Evolutionary conservation across 495 filamentous ascomycete genomes (phyloP).

Genomic region (Evernia prunastri): DNA sequence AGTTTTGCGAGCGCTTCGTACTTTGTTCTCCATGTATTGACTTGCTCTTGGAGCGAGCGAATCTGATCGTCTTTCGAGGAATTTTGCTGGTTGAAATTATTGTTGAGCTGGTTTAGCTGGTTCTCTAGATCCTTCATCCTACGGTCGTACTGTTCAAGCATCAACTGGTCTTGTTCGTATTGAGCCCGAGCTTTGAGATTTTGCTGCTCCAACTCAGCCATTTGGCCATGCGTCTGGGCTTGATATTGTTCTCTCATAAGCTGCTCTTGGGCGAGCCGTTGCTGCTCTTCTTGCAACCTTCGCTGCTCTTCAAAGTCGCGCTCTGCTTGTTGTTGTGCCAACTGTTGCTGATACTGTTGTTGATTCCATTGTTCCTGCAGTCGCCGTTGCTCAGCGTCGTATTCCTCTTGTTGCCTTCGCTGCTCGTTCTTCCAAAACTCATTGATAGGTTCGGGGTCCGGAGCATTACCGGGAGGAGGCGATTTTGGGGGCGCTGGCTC

Average conservation of each 20-base stretch:
- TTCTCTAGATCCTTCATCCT: constrained; percentile 86
- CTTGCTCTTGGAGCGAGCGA: constrained; percentile 81
- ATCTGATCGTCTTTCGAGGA: constrained; percentile 92
- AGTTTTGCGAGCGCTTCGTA: constrained; percentile 95
- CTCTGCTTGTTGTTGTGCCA: constrained; percentile 75
- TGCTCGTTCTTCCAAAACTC: constrained; percentile 98
- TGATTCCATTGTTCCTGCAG: constrained; percentile 75
- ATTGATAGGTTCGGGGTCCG: constrained; percentile 87
- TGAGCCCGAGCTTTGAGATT: constrained; percentile 91
- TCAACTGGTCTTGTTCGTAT: constrained; percentile 91
- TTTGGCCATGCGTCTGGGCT: constrained; percentile 83
- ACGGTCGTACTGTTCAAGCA: constrained; percentile 94
- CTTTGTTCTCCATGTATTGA: constrained; percentile 94
- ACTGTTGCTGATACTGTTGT: constrained; percentile 70
- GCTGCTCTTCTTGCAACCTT: constrained; percentile 77
- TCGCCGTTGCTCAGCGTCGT: constrained; percentile 83
- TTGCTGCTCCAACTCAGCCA: constrained; percentile 91
- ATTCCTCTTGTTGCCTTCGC: constrained; percentile 82
- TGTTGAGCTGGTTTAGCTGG: constrained; percentile 75
- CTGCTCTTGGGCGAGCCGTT: constrained; percentile 83
- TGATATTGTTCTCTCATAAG: constrained; percentile 79
- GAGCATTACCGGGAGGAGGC: constrained; percentile 52
- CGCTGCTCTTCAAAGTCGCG: constrained; percentile 94
- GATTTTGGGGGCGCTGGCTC: constrained; percentile 62
- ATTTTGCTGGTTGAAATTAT: constrained; percentile 77